phyloP scores from a whole-genome alignment of 306 rosid species.

The Inga leiocalycina region DNA sequence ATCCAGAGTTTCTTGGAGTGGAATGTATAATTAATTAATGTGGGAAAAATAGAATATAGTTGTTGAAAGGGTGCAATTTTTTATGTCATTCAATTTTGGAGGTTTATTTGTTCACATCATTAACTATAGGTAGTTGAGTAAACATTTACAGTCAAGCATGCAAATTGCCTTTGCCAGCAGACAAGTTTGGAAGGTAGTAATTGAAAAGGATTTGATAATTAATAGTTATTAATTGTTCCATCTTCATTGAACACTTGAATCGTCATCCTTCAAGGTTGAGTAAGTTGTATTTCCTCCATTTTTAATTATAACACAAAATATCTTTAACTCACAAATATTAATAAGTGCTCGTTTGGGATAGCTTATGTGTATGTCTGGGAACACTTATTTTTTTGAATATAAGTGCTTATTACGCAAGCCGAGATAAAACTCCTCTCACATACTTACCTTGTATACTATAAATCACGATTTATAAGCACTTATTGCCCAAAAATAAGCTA shows the following conservation, averaged over 20 bases:
- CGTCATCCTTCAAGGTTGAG: neutral
- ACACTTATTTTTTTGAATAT: too few relatives aligned
- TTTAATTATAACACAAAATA: too few relatives aligned
- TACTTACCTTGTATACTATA: too few relatives aligned
- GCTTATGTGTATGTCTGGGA: too few relatives aligned
- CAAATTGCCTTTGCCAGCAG: neutral
- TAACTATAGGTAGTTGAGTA: neutral
- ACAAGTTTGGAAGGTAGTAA: neutral
- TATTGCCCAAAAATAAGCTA: too few relatives aligned
- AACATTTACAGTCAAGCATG: conserved; percentile 4
- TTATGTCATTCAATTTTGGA: neutral
- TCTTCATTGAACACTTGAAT: neutral
- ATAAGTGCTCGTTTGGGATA: too few relatives aligned
- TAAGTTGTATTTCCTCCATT: neutral
- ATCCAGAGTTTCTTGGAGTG: neutral
- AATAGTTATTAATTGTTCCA: neutral
- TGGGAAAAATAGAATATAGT: neutral
- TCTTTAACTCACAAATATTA: neutral
- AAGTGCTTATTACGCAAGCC: too few relatives aligned
- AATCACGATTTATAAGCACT: too few relatives aligned
- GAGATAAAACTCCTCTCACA: too few relatives aligned
- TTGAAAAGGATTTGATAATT: neutral
- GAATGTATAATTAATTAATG: neutral
- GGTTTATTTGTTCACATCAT: neutral
- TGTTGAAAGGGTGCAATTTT: neutral